Conservation (phyloP, 164 flowering plant species). For the Tetracentron sinense region DNA sequence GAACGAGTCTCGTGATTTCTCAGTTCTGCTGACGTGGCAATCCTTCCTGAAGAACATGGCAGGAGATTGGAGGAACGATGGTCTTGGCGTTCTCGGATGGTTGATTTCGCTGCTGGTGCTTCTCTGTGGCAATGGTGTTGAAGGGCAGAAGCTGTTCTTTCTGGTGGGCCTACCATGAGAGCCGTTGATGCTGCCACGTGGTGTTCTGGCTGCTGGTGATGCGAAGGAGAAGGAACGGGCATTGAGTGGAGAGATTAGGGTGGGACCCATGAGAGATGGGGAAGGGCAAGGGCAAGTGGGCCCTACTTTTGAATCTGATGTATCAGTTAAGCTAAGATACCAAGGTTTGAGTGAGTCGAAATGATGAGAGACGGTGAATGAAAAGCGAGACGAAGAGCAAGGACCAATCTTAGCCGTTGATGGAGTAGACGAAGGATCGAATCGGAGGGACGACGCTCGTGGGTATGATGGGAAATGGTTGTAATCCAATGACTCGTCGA, state of each 20-base stretch:
- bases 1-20: slow-evolving; percentile 63
- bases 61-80: slow-evolving; percentile 89
- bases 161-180: slow-evolving; percentile 14
- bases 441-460: slow-evolving; percentile 72
- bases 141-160: too few relatives aligned
- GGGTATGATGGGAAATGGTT: slow-evolving; percentile 64
- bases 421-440: slow-evolving; percentile 45
- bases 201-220: slow-evolving; percentile 67
- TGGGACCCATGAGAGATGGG: slow-evolving; percentile 46
- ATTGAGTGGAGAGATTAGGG: slow-evolving; percentile 78
- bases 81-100: slow-evolving; percentile 64
- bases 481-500: slow-evolving; percentile 61
- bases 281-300: slow-evolving; percentile 39
- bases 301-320: slow-evolving; percentile 54
- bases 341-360: slow-evolving; percentile 92
- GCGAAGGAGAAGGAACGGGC: slow-evolving; percentile 92
- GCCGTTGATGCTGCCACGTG: slow-evolving; percentile 45
- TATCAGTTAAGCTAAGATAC: slow-evolving; percentile 72
- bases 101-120: slow-evolving; percentile 18
- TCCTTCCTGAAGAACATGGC: slow-evolving; percentile 69
- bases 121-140: slow-evolving; percentile 65
- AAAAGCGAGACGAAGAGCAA: slow-evolving; percentile 78
- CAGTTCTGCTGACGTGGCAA: slow-evolving; percentile 40
- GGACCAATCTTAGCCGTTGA: slow-evolving; percentile 66
- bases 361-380: slow-evolving; percentile 77